Conservation (phyloP, 805 yeast genomes). For the Nematodospora valgi region DNA sequence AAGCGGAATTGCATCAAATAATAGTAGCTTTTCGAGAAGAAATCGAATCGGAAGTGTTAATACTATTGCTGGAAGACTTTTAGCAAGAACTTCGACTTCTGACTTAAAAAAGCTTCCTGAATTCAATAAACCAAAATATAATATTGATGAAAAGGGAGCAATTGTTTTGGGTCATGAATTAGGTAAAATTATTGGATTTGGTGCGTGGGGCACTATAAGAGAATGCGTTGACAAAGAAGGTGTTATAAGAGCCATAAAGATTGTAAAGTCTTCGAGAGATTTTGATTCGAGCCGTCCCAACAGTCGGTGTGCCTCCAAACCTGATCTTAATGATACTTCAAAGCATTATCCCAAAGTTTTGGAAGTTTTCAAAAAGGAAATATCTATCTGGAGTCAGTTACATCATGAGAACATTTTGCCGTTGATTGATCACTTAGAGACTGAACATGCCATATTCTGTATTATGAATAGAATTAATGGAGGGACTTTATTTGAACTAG, state of each 20-base stretch:
- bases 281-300: slow-evolving; percentile 8
- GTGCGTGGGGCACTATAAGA: slow-evolving; percentile 86
- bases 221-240: slow-evolving; percentile 50
- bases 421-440: slow-evolving; percentile 58
- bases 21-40: slow-evolving; percentile 27
- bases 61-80: slow-evolving; percentile 39
- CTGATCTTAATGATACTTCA: not conserved
- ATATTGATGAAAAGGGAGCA: slow-evolving; percentile 67
- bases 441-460: slow-evolving; percentile 63
- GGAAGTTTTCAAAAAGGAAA: slow-evolving; percentile 65
- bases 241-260: slow-evolving; percentile 55
- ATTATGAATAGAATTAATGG: slow-evolving; percentile 65
- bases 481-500: slow-evolving; percentile 80
- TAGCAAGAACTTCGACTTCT: slow-evolving; percentile 35
- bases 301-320: slow-evolving; percentile 1
- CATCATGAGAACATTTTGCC: slow-evolving; percentile 65
- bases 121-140: slow-evolving; percentile 22
- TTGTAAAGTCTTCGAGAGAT: slow-evolving; percentile 39
- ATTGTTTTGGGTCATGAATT: slow-evolving; percentile 57
- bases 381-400: slow-evolving; percentile 68
- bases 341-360: slow-evolving; percentile 44
- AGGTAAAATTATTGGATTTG: slow-evolving; percentile 78
- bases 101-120: slow-evolving; percentile 28
- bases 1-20: slow-evolving; percentile 10
- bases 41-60: slow-evolving; percentile 30